Evolutionary conservation across 805 yeast species (phyloP).

Genomic region (Cyberlindnera euphorbiae): DNA sequence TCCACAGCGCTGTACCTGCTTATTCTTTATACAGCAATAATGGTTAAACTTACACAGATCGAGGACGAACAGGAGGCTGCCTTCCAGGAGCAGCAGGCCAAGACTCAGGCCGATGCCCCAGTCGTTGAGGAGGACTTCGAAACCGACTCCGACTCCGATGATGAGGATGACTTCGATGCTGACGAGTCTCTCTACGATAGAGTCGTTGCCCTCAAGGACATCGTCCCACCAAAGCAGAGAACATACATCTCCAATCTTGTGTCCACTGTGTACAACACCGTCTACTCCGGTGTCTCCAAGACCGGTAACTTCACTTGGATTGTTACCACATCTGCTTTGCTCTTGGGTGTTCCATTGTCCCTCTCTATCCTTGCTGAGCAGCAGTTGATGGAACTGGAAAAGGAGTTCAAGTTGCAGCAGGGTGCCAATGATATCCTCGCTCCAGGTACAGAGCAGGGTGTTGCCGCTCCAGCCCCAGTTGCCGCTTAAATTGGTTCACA

Average conservation of each 20-base stretch:
- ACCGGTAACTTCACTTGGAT: constrained; percentile 84
- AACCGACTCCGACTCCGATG: constrained; percentile 48
- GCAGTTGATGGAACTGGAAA: constrained; percentile 91
- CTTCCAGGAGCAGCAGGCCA: constrained; percentile 25
- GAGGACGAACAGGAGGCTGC: constrained; percentile 45
- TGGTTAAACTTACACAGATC: constrained; percentile 76
- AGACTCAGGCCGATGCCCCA: constrained; percentile 32
- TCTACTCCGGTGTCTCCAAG: constrained; percentile 45
- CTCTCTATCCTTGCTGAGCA: constrained; percentile 88
- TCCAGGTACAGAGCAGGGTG: constrained; percentile 51
- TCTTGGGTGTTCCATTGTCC: constrained; percentile 90
- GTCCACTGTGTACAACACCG: constrained; percentile 32
- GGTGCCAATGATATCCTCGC: constrained; percentile 72
- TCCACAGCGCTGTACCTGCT: too few relatives aligned
- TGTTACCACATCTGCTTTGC: constrained; percentile 72
- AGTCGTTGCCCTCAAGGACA: constrained; percentile 85
- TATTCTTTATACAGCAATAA: too few relatives aligned
- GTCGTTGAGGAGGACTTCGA: constrained; percentile 38
- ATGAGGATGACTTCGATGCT: constrained; percentile 54
- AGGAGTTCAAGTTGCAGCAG: constrained; percentile 78
- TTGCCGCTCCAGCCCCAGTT: constrained; percentile 29
- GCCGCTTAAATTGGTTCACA: constrained; percentile 17
- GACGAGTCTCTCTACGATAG: constrained; percentile 86
- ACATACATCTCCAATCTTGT: constrained; percentile 33
- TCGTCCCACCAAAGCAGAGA: constrained; percentile 86